Evolutionary conservation across 106 monocot species (phyloP), one percentile per base, ranked within the genome.

Genomic region (Apostasia shenzhenica): DNA sequence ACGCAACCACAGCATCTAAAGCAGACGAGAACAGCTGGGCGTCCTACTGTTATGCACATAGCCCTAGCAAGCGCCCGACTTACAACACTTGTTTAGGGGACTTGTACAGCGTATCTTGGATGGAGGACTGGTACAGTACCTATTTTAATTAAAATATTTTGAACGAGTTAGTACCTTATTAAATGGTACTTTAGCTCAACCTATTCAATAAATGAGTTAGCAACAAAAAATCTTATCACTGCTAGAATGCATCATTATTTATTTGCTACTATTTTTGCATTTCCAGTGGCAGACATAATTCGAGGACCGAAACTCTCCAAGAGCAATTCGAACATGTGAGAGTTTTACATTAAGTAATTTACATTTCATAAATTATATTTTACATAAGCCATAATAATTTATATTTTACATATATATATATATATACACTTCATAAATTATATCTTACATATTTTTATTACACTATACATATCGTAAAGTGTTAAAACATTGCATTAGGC

Each of bases 261-360:
- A n/a, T 14, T 9, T 43, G 10, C 10, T 14, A 55, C 3, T 59
- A 11, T 57, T 69, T 60, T 46, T 63, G 10, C 72, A n/a, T 83
- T 41, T 45, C 52, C 83, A 95, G 94, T 68, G 94, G 91, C 50
- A 10, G 50, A 57, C 85, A 88, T 77, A 95, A 95, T 73, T 70
- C 88, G 71, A 81, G 51, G 39, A 83, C 71, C 49, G 91, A 91
- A 73, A 70, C 85, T 69, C 83, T 95, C 43, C 77, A 80, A 68
- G 81, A 88, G 81, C 94, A 95, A 72, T 95, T 91, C 72, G 51
- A 80, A 8, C 55, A 88, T 48, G 94, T 95, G 73, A 77, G 83
- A 51, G 11, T 39, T 67, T 69, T 3, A 72, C 1, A 43, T 54
- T 40, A 2, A 10, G 8, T 2, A 41, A 51, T 9, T 9, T 9